A percentile compares a stretch with the other conserved stretches of the same genome.
These are phyloP conservation scores for Canna indica DNA, from an alignment of 176 grass and related monocot genomes.

Conservation along the genomic window DNA sequence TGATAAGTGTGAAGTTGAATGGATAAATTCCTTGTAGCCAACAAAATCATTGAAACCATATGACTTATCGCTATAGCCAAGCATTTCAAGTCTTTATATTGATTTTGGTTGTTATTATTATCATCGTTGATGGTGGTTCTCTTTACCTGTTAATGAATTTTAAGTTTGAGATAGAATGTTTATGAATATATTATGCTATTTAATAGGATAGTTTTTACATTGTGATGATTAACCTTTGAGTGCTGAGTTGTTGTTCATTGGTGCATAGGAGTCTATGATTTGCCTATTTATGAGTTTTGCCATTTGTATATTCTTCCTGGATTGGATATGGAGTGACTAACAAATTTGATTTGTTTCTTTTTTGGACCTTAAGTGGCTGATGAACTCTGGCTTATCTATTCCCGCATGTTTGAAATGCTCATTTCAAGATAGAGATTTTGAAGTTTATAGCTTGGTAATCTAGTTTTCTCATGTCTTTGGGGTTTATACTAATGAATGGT, in stretches of 20 bases:
- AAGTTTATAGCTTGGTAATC: neutral
- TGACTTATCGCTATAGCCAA: neutral
- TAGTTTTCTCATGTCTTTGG: neutral
- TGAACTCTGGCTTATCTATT: neutral
- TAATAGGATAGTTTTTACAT: too few species aligned
- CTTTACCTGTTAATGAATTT: neutral
- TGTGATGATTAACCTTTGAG: neutral
- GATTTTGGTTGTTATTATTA: neutral
- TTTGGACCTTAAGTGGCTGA: neutral
- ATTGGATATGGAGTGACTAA: neutral
- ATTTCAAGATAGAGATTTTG: neutral
- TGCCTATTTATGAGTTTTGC: neutral
- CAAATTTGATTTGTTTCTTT: neutral
- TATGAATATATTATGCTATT: neutral
- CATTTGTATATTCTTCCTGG: neutral
- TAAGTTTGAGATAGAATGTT: neutral
- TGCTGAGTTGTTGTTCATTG: neutral
- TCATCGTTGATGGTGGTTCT: neutral
- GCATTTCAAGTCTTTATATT: neutral
- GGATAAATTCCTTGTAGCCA: neutral
- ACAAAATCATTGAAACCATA: neutral
- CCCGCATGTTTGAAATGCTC: neutral
- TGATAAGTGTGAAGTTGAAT: too few species aligned
- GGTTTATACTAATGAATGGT: neutral
- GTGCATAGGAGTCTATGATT: neutral